Base-by-base conservation (phyloP, 306 rosid genomes). In the Cicer arietinum region DNA sequence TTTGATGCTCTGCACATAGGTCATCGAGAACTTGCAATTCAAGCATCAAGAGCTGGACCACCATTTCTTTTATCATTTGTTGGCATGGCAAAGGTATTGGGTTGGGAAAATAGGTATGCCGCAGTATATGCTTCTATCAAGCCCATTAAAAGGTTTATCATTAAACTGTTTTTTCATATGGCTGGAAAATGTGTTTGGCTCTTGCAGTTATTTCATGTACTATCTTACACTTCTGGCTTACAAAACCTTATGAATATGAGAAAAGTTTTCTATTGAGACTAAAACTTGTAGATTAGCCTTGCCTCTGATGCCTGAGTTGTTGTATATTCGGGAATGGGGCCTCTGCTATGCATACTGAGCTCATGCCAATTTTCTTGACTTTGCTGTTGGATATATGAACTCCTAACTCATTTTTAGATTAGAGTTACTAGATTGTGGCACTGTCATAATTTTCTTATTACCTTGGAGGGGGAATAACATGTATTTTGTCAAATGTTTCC, bases 1-100 rank as follows among this genome's bases (percentile, higher is more conserved):
- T 94, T 90, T 80, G 99, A 94, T 80, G 97, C 97, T 71, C 88
- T 92, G 76, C 99, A 94, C 61, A 76, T 90, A 60, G 99, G 99
- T 44, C 99, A 94, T 77, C 89, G 99, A 35, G 99, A 92, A 78
- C 99, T 92, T 71, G 99, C 91, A 41, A 86, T 88, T 86, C 93
- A 94, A 89, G 99, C 99, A 57, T 92, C 99, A 30, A 92, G 82
- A 84, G 88, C 88, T 47, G 99, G 99, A 69, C 85, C 86, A 74
- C 97, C 99, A 50, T 94, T 94, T 81, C 95, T 94, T 48, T 79
- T 94, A 78, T 94, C 99, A 78, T 92, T 94, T 84, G 85, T 78
- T 62, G 99, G 99, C 75, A 92, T 92, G 80, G 95, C 96, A 11
- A 88, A 94, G 84, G 95, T 92, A 37, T 88, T 94, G 71, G 99